Evolutionary conservation across 176 grass and related monocot genomes (phyloP).

Genomic region (Typha latifolia): DNA sequence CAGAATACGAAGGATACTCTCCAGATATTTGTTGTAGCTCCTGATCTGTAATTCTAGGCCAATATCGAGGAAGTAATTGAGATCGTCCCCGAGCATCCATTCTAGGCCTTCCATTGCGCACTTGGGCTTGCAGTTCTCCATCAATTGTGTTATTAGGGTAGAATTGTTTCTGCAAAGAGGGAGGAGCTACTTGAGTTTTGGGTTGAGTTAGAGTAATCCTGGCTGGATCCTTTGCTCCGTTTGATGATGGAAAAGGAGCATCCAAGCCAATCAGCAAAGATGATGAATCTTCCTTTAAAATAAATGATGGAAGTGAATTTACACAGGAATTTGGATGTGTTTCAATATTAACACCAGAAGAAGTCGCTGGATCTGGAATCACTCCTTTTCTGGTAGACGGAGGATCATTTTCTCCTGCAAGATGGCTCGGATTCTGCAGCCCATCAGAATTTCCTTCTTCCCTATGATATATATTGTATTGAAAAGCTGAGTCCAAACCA

Average conservation of each 20-base stretch:
- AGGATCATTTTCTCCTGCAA: constrained; percentile 48
- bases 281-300: constrained; percentile 40
- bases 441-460: constrained; percentile 59
- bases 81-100: constrained; percentile 62
- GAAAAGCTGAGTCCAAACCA: constrained; percentile 48
- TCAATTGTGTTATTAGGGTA: constrained; percentile 40
- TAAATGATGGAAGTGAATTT: constrained; percentile 25
- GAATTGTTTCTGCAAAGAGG: constrained; percentile 47
- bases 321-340: constrained; percentile 3
- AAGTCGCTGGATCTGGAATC: constrained; percentile 32
- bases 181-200: constrained; percentile 35
- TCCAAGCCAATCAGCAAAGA: constrained; percentile 29
- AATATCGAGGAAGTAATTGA: constrained; percentile 89
- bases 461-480: constrained; percentile 57
- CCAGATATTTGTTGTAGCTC: constrained; percentile 85
- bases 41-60: constrained; percentile 97
- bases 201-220: constrained; percentile 34
- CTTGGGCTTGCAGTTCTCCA: constrained; percentile 37
- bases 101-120: constrained; percentile 74
- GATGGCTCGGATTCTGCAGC: constrained; percentile 41
- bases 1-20: constrained; percentile 64
- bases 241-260: constrained; percentile 35
- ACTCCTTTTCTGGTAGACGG: constrained; percentile 48
- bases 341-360: constrained; percentile 46
- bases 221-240: constrained; percentile 42